Evolutionary conservation across 441 rosid genomes (phyloP).

Genomic region (Bocquillonia castaneifolia): DNA sequence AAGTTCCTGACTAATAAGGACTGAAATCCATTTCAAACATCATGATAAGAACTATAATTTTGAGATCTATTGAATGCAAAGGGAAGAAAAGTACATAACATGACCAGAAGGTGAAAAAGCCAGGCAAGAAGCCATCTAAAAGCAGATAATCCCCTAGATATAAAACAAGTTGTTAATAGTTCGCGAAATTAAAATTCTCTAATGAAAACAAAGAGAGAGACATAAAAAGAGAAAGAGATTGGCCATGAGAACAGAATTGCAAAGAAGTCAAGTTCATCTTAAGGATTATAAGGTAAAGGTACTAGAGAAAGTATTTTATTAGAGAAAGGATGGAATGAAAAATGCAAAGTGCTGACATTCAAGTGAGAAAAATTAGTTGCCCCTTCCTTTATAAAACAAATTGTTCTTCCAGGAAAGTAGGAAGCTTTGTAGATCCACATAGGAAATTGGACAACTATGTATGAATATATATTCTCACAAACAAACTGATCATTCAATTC

Average conservation of each 20-base stretch:
- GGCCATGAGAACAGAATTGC: not conserved
- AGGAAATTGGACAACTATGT: constrained; percentile 20
- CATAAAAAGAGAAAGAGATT: not conserved
- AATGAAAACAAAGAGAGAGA: not conserved
- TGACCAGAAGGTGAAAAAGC: not conserved
- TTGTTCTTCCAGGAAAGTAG: constrained; percentile 15
- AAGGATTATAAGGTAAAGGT: constrained; percentile 17
- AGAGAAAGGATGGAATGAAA: constrained; percentile 14
- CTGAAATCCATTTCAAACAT: not conserved
- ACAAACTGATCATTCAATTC: constrained; percentile 38
- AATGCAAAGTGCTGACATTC: constrained; percentile 15
- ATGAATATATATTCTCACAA: constrained; percentile 29
- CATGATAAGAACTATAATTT: not conserved
- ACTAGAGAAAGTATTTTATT: not conserved
- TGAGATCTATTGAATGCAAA: not conserved
- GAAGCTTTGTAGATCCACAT: constrained; percentile 22
- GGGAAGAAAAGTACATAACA: not conserved
- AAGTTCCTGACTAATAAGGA: not conserved
- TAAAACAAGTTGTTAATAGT: not conserved
- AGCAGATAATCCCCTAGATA: not conserved
- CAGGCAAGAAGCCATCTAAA: not conserved
- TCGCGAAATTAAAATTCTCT: not conserved
- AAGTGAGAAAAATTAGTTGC: constrained; percentile 12
- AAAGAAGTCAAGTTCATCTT: not conserved
- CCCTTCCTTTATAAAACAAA: constrained; percentile 11